Conservation (phyloP, 441 rosid genomes). For the Euphorbia schlechtendalii region DNA sequence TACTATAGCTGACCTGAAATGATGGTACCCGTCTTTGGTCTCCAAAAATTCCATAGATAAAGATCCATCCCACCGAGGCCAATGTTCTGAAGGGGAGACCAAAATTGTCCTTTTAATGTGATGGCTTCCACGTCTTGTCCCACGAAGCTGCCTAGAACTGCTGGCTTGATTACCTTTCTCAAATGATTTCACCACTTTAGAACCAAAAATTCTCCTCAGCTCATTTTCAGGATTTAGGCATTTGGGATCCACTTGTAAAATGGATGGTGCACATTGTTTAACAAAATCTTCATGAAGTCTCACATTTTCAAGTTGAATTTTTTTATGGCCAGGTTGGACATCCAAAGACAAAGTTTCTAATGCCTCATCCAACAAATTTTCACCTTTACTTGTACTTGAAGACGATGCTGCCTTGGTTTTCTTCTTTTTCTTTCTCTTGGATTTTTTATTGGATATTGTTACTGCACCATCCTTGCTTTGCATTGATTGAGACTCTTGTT, state of each 20-base stretch:
- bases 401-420: constrained; percentile 46
- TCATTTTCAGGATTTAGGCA: constrained; percentile 75
- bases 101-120: constrained; percentile 63
- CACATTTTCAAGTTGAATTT: constrained; percentile 25
- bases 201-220: constrained; percentile 72
- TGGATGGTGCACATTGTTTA: constrained; percentile 26
- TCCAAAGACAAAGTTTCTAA: constrained; percentile 42
- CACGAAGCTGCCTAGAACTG: constrained; percentile 59
- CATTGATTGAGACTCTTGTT: constrained; percentile 16
- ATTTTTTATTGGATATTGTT: constrained; percentile 40
- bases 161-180: constrained; percentile 54
- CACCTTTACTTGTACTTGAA: constrained; percentile 28
- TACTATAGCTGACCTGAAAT: constrained; percentile 48
- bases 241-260: constrained; percentile 64
- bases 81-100: constrained; percentile 66
- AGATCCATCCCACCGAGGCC: constrained; percentile 92
- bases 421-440: constrained; percentile 86
- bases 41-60: constrained; percentile 82
- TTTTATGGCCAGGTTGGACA: constrained; percentile 21
- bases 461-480: constrained; percentile 16
- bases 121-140: constrained; percentile 64
- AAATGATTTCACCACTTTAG: constrained; percentile 75
- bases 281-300: constrained; percentile 19
- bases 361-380: constrained; percentile 33
- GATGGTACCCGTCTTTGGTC: constrained; percentile 53